Percentiles rank a stretch among this genome's conserved stretches.
Conservation (phyloP, 345 rosid genomes). For the Eucalyptus coolabah region DNA sequence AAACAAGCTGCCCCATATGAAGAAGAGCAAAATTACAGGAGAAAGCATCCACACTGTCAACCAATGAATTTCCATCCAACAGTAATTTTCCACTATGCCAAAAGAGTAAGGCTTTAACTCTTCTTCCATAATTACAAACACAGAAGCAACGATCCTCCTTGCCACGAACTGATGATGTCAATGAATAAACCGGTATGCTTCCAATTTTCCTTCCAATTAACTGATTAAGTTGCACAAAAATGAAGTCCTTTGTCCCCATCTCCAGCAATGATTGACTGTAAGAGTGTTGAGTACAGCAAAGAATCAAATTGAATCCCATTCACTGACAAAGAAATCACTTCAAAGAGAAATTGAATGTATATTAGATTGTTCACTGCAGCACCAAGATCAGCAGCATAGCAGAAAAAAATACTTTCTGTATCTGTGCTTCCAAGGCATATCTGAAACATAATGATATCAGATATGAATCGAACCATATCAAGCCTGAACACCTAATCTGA, state of each 20-base stretch:
- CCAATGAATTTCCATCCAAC: background rate
- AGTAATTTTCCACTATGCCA: background rate
- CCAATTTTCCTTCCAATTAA: too few relatives aligned
- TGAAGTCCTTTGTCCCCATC: too few relatives aligned
- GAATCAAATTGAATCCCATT: background rate
- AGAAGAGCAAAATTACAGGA: background rate
- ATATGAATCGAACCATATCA: background rate
- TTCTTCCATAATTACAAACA: background rate
- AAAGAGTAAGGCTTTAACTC: background rate
- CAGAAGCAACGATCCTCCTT: too few relatives aligned
- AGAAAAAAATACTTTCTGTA: background rate
- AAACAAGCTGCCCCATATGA: background rate
- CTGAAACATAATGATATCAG: background rate
- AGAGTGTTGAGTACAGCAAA: background rate
- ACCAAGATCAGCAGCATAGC: background rate
- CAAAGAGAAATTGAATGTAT: background rate
- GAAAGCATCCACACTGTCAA: background rate
- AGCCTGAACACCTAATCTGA: background rate
- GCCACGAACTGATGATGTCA: too few relatives aligned
- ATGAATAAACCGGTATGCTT: too few relatives aligned
- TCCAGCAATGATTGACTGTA: conserved; percentile 72
- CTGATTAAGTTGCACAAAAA: conserved; percentile 29
- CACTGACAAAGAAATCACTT: background rate
- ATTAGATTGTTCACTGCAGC: background rate
- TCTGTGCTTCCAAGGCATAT: background rate